These are phyloP conservation scores for Fusarium abutilonis DNA, from an alignment of 2,329 filamentous ascomycete genomes.

Conservation along the genomic window DNA sequence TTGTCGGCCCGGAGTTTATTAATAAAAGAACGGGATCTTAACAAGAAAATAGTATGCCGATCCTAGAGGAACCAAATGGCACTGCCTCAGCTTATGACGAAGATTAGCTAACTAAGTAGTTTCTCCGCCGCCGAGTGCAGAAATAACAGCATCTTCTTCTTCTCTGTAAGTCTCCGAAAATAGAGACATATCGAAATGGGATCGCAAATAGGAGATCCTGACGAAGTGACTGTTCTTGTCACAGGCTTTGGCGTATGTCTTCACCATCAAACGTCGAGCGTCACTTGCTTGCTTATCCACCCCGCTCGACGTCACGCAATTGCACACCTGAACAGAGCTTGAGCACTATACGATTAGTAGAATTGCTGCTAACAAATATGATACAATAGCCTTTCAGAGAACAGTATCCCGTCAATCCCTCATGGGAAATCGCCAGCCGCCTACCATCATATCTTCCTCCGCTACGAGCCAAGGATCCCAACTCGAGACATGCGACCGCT, in stretches of 20 bases:
- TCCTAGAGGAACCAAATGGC: background rate
- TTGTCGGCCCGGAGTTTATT: background rate
- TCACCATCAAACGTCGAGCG: background rate
- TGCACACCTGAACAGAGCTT: background rate
- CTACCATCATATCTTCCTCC: conserved; percentile 73
- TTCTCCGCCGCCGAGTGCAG: conserved; percentile 13
- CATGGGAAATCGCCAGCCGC: conserved; percentile 77
- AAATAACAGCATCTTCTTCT: conserved; percentile 3
- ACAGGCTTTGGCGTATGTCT: conserved; percentile 68
- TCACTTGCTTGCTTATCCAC: conserved; percentile 10
- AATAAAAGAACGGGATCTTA: background rate
- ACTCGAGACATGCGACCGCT: conserved; percentile 42
- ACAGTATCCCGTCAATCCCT: conserved; percentile 79
- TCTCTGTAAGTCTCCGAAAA: background rate
- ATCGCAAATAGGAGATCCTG: conserved; percentile 50
- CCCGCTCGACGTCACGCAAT: conserved; percentile 28
- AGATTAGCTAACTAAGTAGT: conserved; percentile 8
- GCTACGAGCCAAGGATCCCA: conserved; percentile 55
- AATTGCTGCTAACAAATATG: conserved; percentile 27
- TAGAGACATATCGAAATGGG: conserved; percentile 44
- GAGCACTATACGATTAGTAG: background rate
- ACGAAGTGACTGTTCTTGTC: conserved; percentile 67
- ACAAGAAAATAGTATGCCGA: background rate
- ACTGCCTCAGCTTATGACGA: conserved; percentile 24
- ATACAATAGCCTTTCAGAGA: conserved; percentile 74